Evolutionary conservation across 441 rosid species (phyloP), one percentile per base, ranked within the genome.

Genomic region (Codiaeum variegatum): DNA sequence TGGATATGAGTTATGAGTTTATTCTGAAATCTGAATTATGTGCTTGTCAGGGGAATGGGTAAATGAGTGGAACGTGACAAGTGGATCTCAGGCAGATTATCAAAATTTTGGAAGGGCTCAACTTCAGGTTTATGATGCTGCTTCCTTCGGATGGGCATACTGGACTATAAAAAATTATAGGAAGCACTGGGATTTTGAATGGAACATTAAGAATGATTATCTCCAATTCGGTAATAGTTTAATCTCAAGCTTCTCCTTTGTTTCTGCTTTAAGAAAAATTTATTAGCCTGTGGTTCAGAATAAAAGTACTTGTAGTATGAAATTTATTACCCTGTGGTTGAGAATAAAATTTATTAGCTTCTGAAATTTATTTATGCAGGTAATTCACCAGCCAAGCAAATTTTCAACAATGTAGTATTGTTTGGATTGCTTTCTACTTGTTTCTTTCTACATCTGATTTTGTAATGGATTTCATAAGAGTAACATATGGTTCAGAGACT

Each of bases 141-240:
- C 96, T 76, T 90, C 96, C 23, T 90, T 90, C 56, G 96, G 93
- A 69, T 90, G 93, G 96, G 73, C 96, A 23, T 88, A 86, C 66
- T 88, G 96, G 96, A 90, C 91, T 6, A 77, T 88, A 52, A 88
- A 90, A 78, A 90, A 90, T 64, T 87, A 88, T 51, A 81, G 87
- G 65, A 73, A 84, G 69, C 96, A 90, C 83, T 88, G 96, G 96
- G 96, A 90, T 83, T 90, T 88, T 67, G 91, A 87, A 63, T 90
- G 96, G 96, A 90, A 86, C 83, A 73, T 90, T 44, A 75, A 74
- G 72, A 85, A 82, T 83, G 68, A 83, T 9, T 90, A 86, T 74
- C 93, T 90, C 70, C 88, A 77, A 72, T 73, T 90, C 4, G 88
- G 96, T 90, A 81, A 81, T 16, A 40, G 11, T 61, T 65, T 42